Evolutionary conservation across 345 rosid genomes (phyloP).

Genomic region (Turritis glabra): DNA sequence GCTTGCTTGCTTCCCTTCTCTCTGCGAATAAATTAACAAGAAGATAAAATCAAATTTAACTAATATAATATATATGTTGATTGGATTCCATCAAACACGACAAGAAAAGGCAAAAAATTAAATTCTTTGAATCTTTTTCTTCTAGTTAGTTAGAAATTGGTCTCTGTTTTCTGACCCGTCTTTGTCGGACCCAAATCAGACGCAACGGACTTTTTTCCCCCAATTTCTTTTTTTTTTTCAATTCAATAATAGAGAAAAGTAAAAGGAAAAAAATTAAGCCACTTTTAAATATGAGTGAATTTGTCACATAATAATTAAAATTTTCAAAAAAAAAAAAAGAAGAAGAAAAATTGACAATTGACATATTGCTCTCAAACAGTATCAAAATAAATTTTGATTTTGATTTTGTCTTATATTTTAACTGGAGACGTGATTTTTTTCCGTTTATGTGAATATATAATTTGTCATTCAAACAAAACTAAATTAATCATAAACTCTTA

Average conservation of each 20-base stretch:
- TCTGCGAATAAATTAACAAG: slow-evolving; percentile 4
- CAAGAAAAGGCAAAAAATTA: neutral
- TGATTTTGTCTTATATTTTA: too few species aligned
- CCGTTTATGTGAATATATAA: too few species aligned
- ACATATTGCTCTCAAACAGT: too few species aligned
- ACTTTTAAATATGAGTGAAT: too few species aligned
- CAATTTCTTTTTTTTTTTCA: neutral
- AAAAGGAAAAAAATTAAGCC: too few species aligned
- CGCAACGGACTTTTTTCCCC: slow-evolving; percentile 20
- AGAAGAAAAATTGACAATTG: too few species aligned
- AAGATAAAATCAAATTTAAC: slow-evolving; percentile 28
- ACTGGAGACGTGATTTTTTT: too few species aligned
- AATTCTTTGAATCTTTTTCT: neutral
- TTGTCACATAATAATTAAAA: too few species aligned
- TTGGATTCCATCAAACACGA: slow-evolving; percentile 24
- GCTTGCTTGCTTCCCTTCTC: neutral
- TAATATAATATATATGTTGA: slow-evolving; percentile 16
- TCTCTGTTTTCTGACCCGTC: slow-evolving; percentile 38
- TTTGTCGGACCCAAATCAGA: slow-evolving; percentile 36
- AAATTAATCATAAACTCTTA: too few species aligned
- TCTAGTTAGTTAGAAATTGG: neutral
- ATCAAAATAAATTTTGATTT: too few species aligned
- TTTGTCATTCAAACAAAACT: too few species aligned
- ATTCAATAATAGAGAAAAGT: neutral
- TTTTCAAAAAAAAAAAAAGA: too few species aligned